Evolutionary conservation across 345 rosid genomes (phyloP).

Genomic region (Citrus hindsii): DNA sequence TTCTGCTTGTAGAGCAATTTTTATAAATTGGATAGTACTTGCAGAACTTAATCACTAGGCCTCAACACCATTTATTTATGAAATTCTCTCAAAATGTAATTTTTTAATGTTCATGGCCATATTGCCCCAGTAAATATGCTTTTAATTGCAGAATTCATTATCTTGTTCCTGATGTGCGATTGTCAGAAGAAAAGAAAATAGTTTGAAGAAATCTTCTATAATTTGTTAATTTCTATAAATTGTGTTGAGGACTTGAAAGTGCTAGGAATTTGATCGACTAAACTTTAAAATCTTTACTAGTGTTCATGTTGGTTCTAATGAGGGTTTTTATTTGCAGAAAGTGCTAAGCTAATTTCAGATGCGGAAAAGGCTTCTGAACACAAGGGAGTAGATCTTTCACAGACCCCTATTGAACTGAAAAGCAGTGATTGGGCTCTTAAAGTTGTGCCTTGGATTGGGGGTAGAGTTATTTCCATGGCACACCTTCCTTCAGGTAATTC

Average conservation of each 20-base stretch:
- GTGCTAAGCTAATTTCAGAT: slow-evolving; percentile 53
- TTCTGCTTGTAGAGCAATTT: background rate
- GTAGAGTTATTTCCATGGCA: slow-evolving; percentile 87
- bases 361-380: slow-evolving; percentile 49
- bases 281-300: no score
- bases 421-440: slow-evolving; percentile 67
- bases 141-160: background rate
- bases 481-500: slow-evolving; percentile 82
- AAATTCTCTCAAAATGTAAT: background rate
- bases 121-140: background rate
- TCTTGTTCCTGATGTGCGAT: background rate
- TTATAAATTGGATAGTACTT: background rate
- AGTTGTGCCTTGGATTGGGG: slow-evolving; percentile 94
- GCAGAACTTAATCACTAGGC: background rate
- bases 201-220: background rate
- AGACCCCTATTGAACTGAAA: slow-evolving; percentile 57
- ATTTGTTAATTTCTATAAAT: background rate
- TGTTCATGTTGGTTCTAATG: background rate
- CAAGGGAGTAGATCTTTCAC: slow-evolving; percentile 67
- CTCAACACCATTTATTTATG: background rate
- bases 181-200: background rate
- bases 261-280: no score
- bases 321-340: slow-evolving; percentile 41
- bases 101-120: background rate
- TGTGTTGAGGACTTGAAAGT: no score